Conservation (phyloP, 192 early-diverging fungal species). For the Haplosporangium gracile region DNA sequence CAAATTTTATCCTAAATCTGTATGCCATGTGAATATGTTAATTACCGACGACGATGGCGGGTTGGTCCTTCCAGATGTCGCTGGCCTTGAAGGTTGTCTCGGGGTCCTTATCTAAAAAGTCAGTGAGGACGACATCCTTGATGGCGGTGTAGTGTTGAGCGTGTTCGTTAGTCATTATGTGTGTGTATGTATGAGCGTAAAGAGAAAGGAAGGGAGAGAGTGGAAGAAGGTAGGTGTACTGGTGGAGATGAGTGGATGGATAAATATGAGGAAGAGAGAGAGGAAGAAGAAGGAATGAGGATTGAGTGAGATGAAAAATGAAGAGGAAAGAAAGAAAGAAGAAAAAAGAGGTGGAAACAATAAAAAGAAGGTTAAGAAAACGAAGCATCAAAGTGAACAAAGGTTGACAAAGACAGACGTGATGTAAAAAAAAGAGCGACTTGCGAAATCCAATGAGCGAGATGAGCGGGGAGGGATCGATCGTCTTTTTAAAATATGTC, state of each 20-base stretch:
- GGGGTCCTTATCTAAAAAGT: slow-evolving; percentile 33
- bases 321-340: background rate
- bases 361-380: slow-evolving; percentile 8
- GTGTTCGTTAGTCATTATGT: slow-evolving; percentile 3
- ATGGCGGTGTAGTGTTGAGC: slow-evolving; percentile 32
- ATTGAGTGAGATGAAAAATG: background rate
- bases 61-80: slow-evolving; percentile 52
- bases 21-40: background rate
- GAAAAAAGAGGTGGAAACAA: background rate
- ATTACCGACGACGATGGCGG: slow-evolving; percentile 42
- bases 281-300: background rate
- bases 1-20: background rate
- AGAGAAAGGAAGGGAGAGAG: background rate
- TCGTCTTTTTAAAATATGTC: background rate
- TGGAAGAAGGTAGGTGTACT: background rate
- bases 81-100: slow-evolving; percentile 35
- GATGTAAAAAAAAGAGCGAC: background rate
- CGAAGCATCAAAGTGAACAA: background rate
- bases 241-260: background rate
- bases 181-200: background rate
- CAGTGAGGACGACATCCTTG: slow-evolving; percentile 45
- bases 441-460: background rate
- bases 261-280: background rate
- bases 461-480: background rate
- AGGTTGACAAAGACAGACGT: background rate